Conservation (phyloP, 1,139 yeast genomes). For the Saccharomyces hybrid region DNA sequence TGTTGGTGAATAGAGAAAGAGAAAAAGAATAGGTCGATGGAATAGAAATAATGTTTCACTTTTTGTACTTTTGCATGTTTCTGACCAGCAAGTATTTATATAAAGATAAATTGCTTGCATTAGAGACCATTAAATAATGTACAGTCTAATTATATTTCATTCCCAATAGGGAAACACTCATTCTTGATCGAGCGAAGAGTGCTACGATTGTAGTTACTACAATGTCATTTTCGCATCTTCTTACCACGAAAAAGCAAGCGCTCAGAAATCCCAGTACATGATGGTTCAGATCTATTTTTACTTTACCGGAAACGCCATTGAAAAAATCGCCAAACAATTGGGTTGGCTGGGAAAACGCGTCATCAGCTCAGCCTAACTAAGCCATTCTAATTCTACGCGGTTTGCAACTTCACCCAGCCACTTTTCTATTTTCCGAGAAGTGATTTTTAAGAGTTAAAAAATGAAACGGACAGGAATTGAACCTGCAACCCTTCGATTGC, state of each 20-base stretch:
- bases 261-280: background rate
- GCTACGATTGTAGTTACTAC: background rate
- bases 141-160: background rate
- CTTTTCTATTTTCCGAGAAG: background rate
- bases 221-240: background rate
- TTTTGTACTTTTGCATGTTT: background rate
- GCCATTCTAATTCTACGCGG: background rate
- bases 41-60: background rate
- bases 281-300: background rate
- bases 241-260: background rate
- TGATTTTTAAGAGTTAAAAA: slow-evolving; percentile 18
- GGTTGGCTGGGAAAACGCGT: background rate
- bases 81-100: background rate
- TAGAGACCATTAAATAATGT: background rate
- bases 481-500: slow-evolving; percentile 69
- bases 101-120: background rate
- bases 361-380: background rate
- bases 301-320: background rate
- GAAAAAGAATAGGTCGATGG: background rate
- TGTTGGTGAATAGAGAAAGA: background rate
- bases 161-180: background rate
- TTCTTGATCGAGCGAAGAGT: background rate
- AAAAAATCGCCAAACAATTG: background rate
- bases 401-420: background rate
- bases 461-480: slow-evolving; percentile 71